Evolutionary conservation across 2,329 filamentous ascomycete species (phyloP), one percentile per base, ranked within the genome.

Genomic region (Tolypocladium nubicola): DNA sequence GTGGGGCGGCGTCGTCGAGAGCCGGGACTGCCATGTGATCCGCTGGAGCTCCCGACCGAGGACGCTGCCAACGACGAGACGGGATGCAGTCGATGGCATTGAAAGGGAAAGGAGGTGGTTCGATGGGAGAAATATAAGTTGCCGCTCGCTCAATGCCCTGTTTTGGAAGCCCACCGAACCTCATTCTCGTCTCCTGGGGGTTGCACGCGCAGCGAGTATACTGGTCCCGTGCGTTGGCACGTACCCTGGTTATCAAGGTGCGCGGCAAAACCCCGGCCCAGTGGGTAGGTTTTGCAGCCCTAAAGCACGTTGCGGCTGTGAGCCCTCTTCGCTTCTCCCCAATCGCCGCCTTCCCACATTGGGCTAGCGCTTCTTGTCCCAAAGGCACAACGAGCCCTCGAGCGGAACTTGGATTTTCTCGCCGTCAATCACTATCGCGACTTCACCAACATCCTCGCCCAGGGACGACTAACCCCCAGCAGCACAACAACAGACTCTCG

Each of bases 381-480:
- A 69, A 69, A 72, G 70, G 70, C 71, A 74, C 71, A 74, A 73
- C 70, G 63, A 71, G 66, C 67, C 66, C 66, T 68, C 67, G 62
- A 66, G 69, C 66, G 67, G 68, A 63, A 69, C 68, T 70, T 69
- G 68, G 69, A 71, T 71, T 74, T 74, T 74, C 63, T 73, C 67
- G 68, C 66, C 62, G 64, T 65, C 68, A 67, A 66, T 63, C 65
- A 69, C 64, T 69, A 70, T 73, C 71, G 72, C 72, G 71, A 74
- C 70, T 66, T 65, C 68, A 72, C 68, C 71, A 66, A 67, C 52
- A 61, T 55, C 63, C 62, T 68, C 63, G 64, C 63, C 67, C 63
- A 68, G 70, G 70, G 68, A 69, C 69, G 66, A 74, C 72, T 73
- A 74, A 74, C 71, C 71, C 45, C 68, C 70, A 73, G 68, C 70